phyloP scores from a whole-genome alignment of 1,139 yeast species.

The Yamadazyma taylorii region DNA sequence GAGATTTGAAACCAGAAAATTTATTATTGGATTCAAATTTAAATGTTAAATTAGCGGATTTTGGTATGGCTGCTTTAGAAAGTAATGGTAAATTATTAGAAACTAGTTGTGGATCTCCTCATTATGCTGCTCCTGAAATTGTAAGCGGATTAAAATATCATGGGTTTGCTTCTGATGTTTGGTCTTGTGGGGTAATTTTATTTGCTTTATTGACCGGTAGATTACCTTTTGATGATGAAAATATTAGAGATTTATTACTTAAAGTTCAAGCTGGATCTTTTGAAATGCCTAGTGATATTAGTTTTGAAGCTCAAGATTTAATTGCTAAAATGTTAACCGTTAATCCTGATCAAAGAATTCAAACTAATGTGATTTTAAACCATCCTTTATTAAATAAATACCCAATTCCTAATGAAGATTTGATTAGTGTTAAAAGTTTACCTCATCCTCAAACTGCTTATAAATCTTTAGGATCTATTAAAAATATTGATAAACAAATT shows the following conservation, averaged over 20 bases:
- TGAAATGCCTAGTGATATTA: conserved; percentile 68
- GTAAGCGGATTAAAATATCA: conserved; percentile 76
- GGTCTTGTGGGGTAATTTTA: conserved; percentile 84
- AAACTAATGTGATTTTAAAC: conserved; percentile 69
- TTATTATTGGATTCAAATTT: conserved; percentile 63
- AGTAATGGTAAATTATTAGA: conserved; percentile 68
- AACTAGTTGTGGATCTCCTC: conserved; percentile 85
- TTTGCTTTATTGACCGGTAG: conserved; percentile 79
- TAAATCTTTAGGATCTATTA: conserved; percentile 46
- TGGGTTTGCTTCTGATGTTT: conserved; percentile 81
- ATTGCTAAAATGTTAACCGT: conserved; percentile 72
- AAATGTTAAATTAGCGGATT: conserved; percentile 77
- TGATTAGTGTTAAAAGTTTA: conserved; percentile 51
- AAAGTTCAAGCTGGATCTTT: conserved; percentile 76
- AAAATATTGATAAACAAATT: conserved; percentile 61
- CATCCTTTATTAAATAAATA: conserved; percentile 77
- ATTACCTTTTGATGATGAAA: conserved; percentile 80
- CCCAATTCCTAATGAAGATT: conserved; percentile 51
- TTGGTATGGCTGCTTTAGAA: conserved; percentile 86
- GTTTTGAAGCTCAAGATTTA: conserved; percentile 70
- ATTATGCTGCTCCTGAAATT: conserved; percentile 85
- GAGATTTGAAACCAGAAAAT: conserved; percentile 82
- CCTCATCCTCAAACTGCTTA: conserved; percentile 66
- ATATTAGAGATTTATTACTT: conserved; percentile 63
- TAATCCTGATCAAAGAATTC: conserved; percentile 74